phyloP scores from a whole-genome alignment of 305 asterid genomes.

The Fraxinus velutina region DNA sequence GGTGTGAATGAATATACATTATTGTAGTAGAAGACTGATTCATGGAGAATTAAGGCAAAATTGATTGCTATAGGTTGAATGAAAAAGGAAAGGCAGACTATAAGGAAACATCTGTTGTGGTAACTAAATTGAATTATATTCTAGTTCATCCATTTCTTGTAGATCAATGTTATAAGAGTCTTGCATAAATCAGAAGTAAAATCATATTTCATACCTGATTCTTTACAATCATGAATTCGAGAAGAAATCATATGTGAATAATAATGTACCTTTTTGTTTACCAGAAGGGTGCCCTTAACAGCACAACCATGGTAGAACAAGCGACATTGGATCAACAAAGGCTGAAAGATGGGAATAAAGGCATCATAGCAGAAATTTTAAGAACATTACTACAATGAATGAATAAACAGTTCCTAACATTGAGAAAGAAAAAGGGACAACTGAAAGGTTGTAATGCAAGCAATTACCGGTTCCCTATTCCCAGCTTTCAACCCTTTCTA shows the following conservation, averaged over 20 bases:
- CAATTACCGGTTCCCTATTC: conserved; percentile 48
- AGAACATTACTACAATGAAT: background rate
- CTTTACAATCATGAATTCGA: background rate
- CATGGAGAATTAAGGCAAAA: background rate
- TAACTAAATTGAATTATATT: background rate
- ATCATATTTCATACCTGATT: background rate
- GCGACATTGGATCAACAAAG: conserved; percentile 80
- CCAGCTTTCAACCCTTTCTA: conserved; percentile 30
- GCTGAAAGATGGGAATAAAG: conserved; percentile 42
- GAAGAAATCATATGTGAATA: background rate
- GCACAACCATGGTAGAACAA: conserved; percentile 66
- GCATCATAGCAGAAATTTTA: conserved; percentile 8
- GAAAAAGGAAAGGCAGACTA: background rate
- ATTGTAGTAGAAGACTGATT: background rate
- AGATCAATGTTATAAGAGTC: background rate
- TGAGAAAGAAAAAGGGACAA: background rate
- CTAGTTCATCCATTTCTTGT: background rate
- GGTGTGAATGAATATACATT: background rate
- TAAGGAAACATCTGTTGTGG: background rate
- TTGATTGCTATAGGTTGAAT: background rate
- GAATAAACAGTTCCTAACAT: background rate
- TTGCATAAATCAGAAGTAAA: background rate
- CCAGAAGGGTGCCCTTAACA: conserved; percentile 83
- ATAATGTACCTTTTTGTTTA: conserved; percentile 57
- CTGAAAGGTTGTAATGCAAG: conserved; percentile 8